Base-by-base conservation (phyloP, 208 protist genomes). In the Trypanosoma lewisi region DNA sequence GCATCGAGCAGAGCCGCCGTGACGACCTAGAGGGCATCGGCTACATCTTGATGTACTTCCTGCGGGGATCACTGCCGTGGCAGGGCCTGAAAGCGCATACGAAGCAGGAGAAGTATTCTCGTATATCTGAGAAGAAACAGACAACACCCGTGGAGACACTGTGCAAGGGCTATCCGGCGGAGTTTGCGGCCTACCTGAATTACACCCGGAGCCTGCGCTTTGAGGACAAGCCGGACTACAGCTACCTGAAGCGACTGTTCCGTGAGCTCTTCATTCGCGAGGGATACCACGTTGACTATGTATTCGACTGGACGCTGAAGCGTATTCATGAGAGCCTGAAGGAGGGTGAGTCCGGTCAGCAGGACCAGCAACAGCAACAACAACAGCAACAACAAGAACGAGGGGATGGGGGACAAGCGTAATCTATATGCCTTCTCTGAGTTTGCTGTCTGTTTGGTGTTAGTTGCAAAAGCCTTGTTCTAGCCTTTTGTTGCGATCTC, bases 1-100 rank as follows among this genome's bases (percentile, higher is more conserved):
- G 99, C 49, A 98, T 99, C 41, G 98, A 98, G 80, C 90, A 96
- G 82, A 85, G 82, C 72, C 80, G 98, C 21, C 82, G 98, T 36
- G 98, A 99, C 64, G 98, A 99, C 75, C 79, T 99, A 27, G 98
- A 99, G 79, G 95, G 96, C 17, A 83, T 99, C 23, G 98, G 97
- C 45, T 99, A 99, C 80, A 95, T 99, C 30, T 79, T 99, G n/a
- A 94, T 99, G 74, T 99, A 99, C 81, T 99, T 99, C 67, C 72
- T 98, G 30, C 88, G 97, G 30, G 99, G 99, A 17, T 91, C 80
- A 33, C 82, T 99, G 45, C 98, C 99, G 39, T 99, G 98, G 99
- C 97, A 99, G 82, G 97, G 97, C 0, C 74, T 99, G 8, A 94
- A 94, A 64, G 93, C 96, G 1, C 78, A 87, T 48, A 99, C 94